Conservation (phyloP, 2,329 filamentous ascomycete genomes). For the Allantophomopsis cytisporea region DNA sequence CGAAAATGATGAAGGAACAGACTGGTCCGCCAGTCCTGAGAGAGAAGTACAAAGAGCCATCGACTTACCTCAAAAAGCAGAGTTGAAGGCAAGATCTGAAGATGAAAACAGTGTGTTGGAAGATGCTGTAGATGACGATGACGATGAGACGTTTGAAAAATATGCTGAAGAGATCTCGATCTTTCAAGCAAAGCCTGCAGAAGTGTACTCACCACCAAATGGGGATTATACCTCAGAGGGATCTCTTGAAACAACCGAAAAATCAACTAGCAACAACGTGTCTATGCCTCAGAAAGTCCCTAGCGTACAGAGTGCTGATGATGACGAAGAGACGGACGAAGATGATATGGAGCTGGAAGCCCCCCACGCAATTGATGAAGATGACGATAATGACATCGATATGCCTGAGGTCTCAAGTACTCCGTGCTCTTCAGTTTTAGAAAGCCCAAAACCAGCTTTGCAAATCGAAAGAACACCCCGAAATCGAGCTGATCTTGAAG, state of each 20-base stretch:
- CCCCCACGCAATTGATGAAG: conserved; percentile 11
- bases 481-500: too few species aligned
- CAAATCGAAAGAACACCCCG: too few species aligned
- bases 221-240: neutral
- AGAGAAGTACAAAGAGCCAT: neutral
- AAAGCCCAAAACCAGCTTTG: too few species aligned
- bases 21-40: neutral
- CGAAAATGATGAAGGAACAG: neutral
- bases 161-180: neutral
- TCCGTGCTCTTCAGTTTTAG: too few species aligned
- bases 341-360: conserved; percentile 12
- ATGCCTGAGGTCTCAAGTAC: too few species aligned
- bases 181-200: neutral
- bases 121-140: neutral
- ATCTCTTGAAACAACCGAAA: neutral
- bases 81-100: neutral
- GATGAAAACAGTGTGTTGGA: neutral
- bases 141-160: neutral
- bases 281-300: neutral
- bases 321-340: conserved; percentile 7
- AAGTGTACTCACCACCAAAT: neutral
- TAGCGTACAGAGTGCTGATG: neutral
- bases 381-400: conserved; percentile 5
- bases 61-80: neutral
- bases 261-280: conserved; percentile 1